Conservation (phyloP, 2,329 filamentous ascomycete genomes). For the Paracamarosporium sp. region DNA sequence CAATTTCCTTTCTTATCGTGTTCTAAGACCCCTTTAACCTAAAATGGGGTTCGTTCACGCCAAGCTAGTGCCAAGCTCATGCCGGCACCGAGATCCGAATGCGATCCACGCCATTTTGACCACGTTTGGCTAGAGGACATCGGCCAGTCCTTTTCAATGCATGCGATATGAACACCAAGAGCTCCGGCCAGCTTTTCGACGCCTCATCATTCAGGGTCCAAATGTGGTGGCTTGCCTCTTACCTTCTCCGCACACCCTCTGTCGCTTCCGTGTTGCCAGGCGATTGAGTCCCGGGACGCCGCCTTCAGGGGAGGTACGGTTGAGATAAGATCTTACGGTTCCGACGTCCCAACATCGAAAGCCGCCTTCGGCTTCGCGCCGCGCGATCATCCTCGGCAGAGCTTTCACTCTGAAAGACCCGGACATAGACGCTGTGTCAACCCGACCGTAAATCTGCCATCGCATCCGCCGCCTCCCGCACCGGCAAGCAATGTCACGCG, state of each 20-base stretch:
- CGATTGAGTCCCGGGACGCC: too few species aligned
- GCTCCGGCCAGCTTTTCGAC: not conserved
- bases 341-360: not conserved
- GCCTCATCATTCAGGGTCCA: not conserved
- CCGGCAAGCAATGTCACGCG: constrained; percentile 12
- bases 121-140: constrained; percentile 5
- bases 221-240: not conserved
- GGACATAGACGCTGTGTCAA: not conserved
- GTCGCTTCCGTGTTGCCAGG: not conserved
- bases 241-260: not conserved
- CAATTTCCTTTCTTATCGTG: not conserved
- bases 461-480: not conserved
- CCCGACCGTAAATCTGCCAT: not conserved
- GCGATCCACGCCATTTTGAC: not conserved
- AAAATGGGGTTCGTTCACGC: not conserved
- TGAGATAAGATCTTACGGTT: not conserved
- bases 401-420: not conserved
- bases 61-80: not conserved
- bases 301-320: too few species aligned
- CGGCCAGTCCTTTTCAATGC: constrained; percentile 3
- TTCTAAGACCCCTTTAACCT: not conserved
- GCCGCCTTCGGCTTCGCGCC: not conserved
- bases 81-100: not conserved
- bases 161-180: not conserved
- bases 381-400: not conserved